Base-by-base conservation (phyloP, 23 red algal species). In the Gracilariopsis chorda region DNA sequence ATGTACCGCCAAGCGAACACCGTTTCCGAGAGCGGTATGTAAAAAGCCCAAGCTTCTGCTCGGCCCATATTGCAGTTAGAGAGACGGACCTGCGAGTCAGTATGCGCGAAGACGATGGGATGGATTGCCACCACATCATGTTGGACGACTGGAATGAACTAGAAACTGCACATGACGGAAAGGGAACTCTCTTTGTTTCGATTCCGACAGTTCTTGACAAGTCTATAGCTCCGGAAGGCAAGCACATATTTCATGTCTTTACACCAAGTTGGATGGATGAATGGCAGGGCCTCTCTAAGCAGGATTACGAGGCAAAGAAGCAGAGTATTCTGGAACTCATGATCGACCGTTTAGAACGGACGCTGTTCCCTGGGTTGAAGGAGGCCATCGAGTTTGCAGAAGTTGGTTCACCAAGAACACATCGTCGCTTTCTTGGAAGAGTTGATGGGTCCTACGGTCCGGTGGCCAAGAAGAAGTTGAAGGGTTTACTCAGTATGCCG, bases 211-310 rank as follows among this genome's bases (percentile, higher is more conserved):
- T 98, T n/a, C 78, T 98, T 37, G 96, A 98, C 78, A 69, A 87
- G 52, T 79, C 91, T 4, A 34, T 98, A n/a, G 96, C 96, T 8
- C 96, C 96, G 27, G 77, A 60, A 40, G 92, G 92, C 5, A 79
- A 77, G 74, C 96, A 98, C 47, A 98, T 98, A 36, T 98, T 98
- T 77, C 96, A 98, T 67, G 88, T 98, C 8, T 98, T 98, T 49
- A 98, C 96, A 32, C 92, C 96, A 51, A 92, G 86, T 68, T 92
- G 90, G 87, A 87, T 98, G 57, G 48, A 69, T 49, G 96, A 98
- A 53, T 98, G 96, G 96, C 20, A 85, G 19, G 84, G 85, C 51
- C 76, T 98, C 30, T 56, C 34, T 0, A 43, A 2, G 2, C 17
- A 42, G 1, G 96, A 90, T 39, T 98, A 98, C 64, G 53, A 93